Evolutionary conservation across 208 protist genomes (phyloP).

Genomic region (Tritrichomonas foetus): DNA sequence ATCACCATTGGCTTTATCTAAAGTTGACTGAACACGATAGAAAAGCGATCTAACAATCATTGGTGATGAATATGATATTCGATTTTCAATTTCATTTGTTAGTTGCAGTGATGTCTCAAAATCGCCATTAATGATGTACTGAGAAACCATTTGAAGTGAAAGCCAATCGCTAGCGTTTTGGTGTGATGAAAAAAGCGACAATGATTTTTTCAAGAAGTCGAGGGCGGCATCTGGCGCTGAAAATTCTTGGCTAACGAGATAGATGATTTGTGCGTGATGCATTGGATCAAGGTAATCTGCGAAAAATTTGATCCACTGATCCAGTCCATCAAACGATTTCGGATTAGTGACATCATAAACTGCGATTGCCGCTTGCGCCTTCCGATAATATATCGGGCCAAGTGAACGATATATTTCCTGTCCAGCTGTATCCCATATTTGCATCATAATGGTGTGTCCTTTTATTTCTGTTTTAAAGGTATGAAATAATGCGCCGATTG

Average conservation of each 20-base stretch:
- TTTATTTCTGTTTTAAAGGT: too few relatives aligned
- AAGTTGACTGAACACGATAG: neutral
- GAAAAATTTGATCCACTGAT: neutral
- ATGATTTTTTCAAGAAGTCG: too few relatives aligned
- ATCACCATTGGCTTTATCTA: neutral
- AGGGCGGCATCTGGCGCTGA: too few relatives aligned
- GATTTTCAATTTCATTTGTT: neutral
- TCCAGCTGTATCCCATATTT: too few relatives aligned
- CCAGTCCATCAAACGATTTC: neutral
- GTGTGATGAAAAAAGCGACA: too few relatives aligned
- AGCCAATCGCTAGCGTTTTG: too few relatives aligned
- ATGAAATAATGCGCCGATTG: too few relatives aligned
- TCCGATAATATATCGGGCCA: slow-evolving; percentile 24
- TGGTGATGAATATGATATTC: neutral
- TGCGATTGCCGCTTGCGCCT: neutral
- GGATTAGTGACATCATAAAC: slow-evolving; percentile 2
- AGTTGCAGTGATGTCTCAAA: neutral
- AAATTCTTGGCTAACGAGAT: too few relatives aligned
- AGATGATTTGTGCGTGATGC: too few relatives aligned
- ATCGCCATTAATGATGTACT: neutral
- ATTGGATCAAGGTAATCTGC: neutral
- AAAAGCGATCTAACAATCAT: neutral
- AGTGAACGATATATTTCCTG: too few relatives aligned
- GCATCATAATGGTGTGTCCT: too few relatives aligned
- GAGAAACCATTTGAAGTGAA: too few relatives aligned